Base-by-base conservation (phyloP, 352 stramenopile species). In the Globisporangium polare region DNA sequence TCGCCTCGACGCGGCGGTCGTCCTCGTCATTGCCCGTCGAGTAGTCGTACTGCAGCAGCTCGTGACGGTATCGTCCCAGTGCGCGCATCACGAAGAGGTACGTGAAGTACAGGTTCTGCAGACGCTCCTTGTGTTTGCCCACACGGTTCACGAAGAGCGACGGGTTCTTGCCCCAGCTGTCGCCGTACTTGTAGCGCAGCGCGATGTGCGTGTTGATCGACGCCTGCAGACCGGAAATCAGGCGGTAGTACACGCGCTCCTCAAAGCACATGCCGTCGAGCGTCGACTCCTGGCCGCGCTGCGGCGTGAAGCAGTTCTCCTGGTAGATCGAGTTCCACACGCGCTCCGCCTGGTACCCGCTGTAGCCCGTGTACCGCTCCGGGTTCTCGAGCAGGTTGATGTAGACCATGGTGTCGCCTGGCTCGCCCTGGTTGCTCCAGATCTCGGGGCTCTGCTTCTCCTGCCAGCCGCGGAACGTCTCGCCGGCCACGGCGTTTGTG, bases 61-160 rank as follows among this genome's bases (percentile, higher is more conserved):
- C 88, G 43, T 92, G 69, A 46, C 78, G 78, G 47, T 97, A 98
- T 60, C 98, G 97, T 35, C 91, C 89, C 17, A 99, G 75, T 5
- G 97, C 96, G 24, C 97, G 84, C 60, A 99, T 90, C 26, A 99
- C 80, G 52, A 99, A 98, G 1, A 99, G 78, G 70, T 99, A 99
- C 13, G 94, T 89, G 70, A 99, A 99, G 68, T 99, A 98, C 33
- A 99, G 76, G 72, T 99, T 99, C 45, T 98, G 85, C 47, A 99
- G 78, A 20, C 98, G 82, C 46, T 99, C 95, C 29, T 87, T 89
- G 75, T 98, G 85, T 59, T 96, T 86, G 26, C 87, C 77, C 58
- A 98, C 96, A 56, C 94, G 92, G 47, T 91, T 42, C 24, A 98
- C 83, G 55, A 92, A 97, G 50, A 96, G 71, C 45, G 77, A 66